Evolutionary conservation across 2,329 filamentous ascomycete genomes (phyloP), one percentile per base, ranked within the genome.

Genomic region (Scedosporium apiospermum): DNA sequence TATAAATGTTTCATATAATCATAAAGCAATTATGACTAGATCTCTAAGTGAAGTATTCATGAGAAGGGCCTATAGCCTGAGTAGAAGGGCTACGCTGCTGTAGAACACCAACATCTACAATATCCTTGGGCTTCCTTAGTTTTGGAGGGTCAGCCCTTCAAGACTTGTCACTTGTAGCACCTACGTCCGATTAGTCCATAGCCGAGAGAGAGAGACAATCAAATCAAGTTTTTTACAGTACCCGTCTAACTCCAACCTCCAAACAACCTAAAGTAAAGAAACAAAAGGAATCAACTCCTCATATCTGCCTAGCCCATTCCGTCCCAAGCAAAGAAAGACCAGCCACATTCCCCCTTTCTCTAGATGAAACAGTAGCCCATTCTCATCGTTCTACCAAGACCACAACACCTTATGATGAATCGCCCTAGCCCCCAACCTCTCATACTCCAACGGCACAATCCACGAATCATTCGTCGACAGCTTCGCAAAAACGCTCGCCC

Each of bases 401-500:
- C 83, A 86, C 51, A 86, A 76, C 62, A 87, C 83, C 80, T 96
- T 96, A 75, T 95, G 90, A 67, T 92, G 91, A 72, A 99, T 77
- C 64, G 93, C 82, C 70, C 95, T 84, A 64, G 86, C 83, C 3
- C 93, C 93, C 62, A 97, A 73, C 64, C 91, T 84, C 77, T 97
- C 92, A 75, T 93, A 97, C 79, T 98, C 93, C 69, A 88, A 81
- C 57, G 86, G 84, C 14, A 88, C 89, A 70, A 98, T 91, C 95
- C 95, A 99, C 69, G 89, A 95, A 74, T 99, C 95, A 75, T 98
- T 98, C 16, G 91, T 93, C 57, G 87, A 84, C 68, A 98, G 78
- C 77, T 96, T 92, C 2, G 91, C 93, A 79, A 97, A 99, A 16
- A 99, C 93, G 72, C 92, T 96, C 0, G 91, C 95, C 3, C 95